Evolutionary conservation across 2,329 filamentous ascomycete species (phyloP).

Genomic region (Atkinsonella texensis): DNA sequence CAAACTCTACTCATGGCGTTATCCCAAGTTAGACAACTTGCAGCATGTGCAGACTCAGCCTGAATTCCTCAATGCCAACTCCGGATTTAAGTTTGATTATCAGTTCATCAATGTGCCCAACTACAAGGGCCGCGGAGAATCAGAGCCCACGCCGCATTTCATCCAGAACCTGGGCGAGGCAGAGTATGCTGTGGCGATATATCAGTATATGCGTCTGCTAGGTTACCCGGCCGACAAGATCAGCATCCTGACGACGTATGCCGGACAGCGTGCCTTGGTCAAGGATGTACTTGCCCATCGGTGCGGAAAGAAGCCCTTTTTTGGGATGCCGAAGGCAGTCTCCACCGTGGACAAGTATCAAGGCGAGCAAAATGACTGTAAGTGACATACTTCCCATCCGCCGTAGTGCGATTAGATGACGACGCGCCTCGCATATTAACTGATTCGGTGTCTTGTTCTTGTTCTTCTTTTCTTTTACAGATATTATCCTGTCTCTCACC

Average conservation of each 20-base stretch:
- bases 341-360: constrained; percentile 98
- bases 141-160: constrained; percentile 85
- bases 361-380: constrained; percentile 98
- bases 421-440: neutral
- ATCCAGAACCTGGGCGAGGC: constrained; percentile 95
- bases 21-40: constrained; percentile 67
- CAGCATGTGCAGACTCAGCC: constrained; percentile 54
- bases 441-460: neutral
- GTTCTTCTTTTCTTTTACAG: constrained; percentile 27
- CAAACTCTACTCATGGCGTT: constrained; percentile 86
- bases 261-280: constrained; percentile 80
- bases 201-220: constrained; percentile 92
- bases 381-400: constrained; percentile 25
- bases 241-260: constrained; percentile 84
- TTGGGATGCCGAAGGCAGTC: constrained; percentile 79
- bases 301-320: constrained; percentile 71
- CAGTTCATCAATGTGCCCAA: constrained; percentile 94
- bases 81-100: constrained; percentile 86
- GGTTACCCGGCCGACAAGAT: constrained; percentile 80
- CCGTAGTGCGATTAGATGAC: too few species aligned
- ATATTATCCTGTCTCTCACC: constrained; percentile 87
- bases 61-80: constrained; percentile 74
- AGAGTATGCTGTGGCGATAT: constrained; percentile 91
- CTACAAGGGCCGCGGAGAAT: constrained; percentile 82
- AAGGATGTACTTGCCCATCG: constrained; percentile 74